Evolutionary conservation across 176 grass and related monocot genomes (phyloP).

Genomic region (Raddia distichophylla): DNA sequence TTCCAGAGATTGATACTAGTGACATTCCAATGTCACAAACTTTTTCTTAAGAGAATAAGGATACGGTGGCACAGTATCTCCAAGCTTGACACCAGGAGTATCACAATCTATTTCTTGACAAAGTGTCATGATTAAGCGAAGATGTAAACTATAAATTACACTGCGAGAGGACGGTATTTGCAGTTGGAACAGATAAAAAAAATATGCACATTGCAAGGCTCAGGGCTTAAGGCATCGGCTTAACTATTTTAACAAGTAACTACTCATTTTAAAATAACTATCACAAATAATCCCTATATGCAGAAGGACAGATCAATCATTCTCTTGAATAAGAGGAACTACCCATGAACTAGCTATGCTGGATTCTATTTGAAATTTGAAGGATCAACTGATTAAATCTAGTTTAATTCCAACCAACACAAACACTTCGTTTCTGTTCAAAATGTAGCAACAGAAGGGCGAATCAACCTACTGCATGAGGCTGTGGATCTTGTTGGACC

Average conservation of each 20-base stretch:
- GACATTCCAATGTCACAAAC: too few relatives aligned
- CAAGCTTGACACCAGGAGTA: too few relatives aligned
- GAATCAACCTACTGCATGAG: constrained; percentile 67
- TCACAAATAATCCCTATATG: not conserved
- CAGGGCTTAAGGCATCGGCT: not conserved
- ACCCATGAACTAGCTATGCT: constrained; percentile 1
- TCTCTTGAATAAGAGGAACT: not conserved
- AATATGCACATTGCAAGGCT: not conserved
- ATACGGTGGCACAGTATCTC: too few relatives aligned
- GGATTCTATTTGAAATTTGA: not conserved
- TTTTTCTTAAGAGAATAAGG: too few relatives aligned
- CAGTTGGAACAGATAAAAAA: not conserved
- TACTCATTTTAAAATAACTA: too few relatives aligned
- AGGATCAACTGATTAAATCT: not conserved
- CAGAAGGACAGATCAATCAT: not conserved
- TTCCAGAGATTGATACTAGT: not conserved
- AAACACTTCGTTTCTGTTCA: not conserved
- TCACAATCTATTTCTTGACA: too few relatives aligned
- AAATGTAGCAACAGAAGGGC: not conserved
- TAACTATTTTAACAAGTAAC: too few relatives aligned
- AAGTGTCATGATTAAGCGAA: not conserved
- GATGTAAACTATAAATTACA: not conserved
- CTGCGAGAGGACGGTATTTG: not conserved
- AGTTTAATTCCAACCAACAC: not conserved
- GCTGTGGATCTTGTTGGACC: constrained; percentile 74